phyloP scores from a whole-genome alignment of 805 yeast genomes.

The Jamesozyma spencerorum region DNA sequence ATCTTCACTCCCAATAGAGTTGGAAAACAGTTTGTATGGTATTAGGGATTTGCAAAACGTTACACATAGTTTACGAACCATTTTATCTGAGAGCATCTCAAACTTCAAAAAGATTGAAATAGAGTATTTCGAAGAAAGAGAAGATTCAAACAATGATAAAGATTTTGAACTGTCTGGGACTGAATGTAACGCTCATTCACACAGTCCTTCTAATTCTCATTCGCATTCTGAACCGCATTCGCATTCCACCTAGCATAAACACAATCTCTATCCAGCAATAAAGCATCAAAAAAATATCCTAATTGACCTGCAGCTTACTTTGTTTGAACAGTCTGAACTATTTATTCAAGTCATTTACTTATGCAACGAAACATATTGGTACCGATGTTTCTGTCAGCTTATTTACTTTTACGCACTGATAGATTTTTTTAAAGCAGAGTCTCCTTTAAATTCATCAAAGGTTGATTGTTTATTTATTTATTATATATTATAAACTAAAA shows the following conservation, averaged over 20 bases:
- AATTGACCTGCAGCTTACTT: too few species aligned
- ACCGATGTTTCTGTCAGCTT: too few species aligned
- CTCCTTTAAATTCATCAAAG: too few species aligned
- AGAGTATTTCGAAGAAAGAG: constrained; percentile 30
- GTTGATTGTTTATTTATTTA: background rate
- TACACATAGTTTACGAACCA: constrained; percentile 26
- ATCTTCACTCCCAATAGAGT: constrained; percentile 20
- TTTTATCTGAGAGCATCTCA: constrained; percentile 31
- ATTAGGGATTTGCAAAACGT: constrained; percentile 33
- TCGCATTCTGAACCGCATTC: constrained; percentile 17
- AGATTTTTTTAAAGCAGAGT: too few species aligned
- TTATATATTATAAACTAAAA: too few species aligned
- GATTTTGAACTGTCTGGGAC: background rate
- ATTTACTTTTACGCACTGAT: too few species aligned
- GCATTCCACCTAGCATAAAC: background rate
- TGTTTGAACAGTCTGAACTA: too few species aligned
- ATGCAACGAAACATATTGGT: too few species aligned
- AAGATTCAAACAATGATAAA: constrained; percentile 16
- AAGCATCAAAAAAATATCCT: too few species aligned
- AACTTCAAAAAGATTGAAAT: constrained; percentile 36
- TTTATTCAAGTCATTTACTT: too few species aligned
- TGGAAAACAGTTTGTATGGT: constrained; percentile 31
- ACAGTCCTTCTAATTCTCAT: constrained; percentile 11
- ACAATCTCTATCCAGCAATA: constrained; percentile 2
- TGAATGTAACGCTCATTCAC: constrained; percentile 5